These are phyloP conservation scores for Alternaria panax DNA, from an alignment of 2,329 filamentous ascomycete species.

Conservation along the genomic window DNA sequence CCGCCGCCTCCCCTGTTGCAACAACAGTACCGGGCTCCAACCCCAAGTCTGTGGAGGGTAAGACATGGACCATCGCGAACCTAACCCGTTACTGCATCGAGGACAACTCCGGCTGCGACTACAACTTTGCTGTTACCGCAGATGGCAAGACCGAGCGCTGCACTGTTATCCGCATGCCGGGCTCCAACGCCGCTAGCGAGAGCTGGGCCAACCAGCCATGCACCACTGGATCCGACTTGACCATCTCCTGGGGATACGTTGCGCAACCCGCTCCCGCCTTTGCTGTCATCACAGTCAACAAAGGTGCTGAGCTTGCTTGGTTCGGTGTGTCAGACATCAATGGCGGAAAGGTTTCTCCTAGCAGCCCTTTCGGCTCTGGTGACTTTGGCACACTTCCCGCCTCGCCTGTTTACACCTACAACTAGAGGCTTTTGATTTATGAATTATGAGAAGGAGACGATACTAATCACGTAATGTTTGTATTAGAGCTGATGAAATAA, in stretches of 20 bases:
- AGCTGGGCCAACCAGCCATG: conserved; percentile 23
- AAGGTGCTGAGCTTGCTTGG: conserved; percentile 23
- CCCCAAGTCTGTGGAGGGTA: conserved; percentile 16
- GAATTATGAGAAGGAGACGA: background rate
- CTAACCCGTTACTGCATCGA: conserved; percentile 22
- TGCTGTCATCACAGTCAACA: conserved; percentile 21
- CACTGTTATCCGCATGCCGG: conserved; percentile 24
- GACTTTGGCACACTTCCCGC: conserved; percentile 14
- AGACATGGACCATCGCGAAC: conserved; percentile 22
- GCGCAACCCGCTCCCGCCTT: conserved; percentile 19
- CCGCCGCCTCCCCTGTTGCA: background rate
- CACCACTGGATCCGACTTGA: conserved; percentile 12
- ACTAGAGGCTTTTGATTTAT: background rate
- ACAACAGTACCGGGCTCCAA: conserved; percentile 7
- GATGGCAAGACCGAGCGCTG: conserved; percentile 21
- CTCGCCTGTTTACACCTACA: conserved; percentile 17
- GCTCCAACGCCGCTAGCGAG: conserved; percentile 20
- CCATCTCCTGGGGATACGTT: conserved; percentile 23
- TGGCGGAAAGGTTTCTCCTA: conserved; percentile 17
- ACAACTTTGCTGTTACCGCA: conserved; percentile 23
- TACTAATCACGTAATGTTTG: background rate
- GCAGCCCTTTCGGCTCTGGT: conserved; percentile 23
- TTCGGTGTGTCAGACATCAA: conserved; percentile 25
- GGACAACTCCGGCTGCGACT: conserved; percentile 26
- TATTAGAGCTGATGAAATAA: background rate